phyloP scores from a whole-genome alignment of 116 monocot species.

The Posidonia oceanica region DNA sequence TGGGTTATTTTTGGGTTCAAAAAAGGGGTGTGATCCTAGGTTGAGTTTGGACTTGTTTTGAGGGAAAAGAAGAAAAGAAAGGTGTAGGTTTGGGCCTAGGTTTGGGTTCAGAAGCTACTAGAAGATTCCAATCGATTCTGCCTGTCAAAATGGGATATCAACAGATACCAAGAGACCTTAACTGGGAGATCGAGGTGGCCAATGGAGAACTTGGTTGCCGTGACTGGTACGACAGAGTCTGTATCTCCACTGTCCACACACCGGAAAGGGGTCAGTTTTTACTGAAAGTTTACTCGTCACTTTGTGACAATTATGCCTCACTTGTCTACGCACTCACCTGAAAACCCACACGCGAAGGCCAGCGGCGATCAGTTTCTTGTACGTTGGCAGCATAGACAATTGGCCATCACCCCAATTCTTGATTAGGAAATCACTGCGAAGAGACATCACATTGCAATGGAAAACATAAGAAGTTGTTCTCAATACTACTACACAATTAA shows the following conservation, averaged over 20 bases:
- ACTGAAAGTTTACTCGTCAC: background rate
- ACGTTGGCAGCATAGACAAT: constrained; percentile 85
- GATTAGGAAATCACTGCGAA: constrained; percentile 70
- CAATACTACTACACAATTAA: background rate
- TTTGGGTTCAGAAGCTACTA: too few species aligned
- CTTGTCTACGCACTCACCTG: constrained; percentile 34
- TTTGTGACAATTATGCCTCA: background rate
- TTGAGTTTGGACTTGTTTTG: too few species aligned
- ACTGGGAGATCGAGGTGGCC: constrained; percentile 59
- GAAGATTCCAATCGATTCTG: too few species aligned
- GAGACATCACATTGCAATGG: background rate
- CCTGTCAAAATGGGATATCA: too few species aligned
- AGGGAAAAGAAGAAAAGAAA: too few species aligned
- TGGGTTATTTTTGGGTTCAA: too few species aligned
- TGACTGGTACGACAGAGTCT: constrained; percentile 92
- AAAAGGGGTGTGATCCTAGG: too few species aligned
- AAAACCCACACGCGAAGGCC: constrained; percentile 87
- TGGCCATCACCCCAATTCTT: constrained; percentile 74
- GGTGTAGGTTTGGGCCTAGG: too few species aligned
- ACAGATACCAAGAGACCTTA: constrained; percentile 88
- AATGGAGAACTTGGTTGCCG: constrained; percentile 81
- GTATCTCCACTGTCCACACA: constrained; percentile 53
- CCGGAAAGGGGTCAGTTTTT: background rate
- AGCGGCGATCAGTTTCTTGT: constrained; percentile 57
- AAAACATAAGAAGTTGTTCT: background rate